Evolutionary conservation across 352 stramenopile genomes (phyloP).

Genomic region (Globisporangium nunn): DNA sequence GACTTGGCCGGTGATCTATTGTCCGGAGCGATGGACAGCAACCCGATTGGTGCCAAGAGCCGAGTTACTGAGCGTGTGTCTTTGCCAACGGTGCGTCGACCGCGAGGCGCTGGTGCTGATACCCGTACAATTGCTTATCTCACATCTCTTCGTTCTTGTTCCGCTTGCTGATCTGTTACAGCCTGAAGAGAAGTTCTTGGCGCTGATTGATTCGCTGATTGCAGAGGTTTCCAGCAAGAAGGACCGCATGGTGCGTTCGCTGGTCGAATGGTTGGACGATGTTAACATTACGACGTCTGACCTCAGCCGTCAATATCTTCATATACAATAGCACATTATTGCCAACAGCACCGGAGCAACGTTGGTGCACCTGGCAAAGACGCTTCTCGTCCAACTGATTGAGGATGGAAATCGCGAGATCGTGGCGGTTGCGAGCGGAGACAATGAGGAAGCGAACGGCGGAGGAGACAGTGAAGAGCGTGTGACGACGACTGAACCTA

Average conservation of each 20-base stretch:
- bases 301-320: too few relatives aligned
- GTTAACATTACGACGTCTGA: too few relatives aligned
- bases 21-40: too few relatives aligned
- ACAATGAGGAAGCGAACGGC: conserved; percentile 15
- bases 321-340: conserved; percentile 29
- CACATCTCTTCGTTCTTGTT: not conserved
- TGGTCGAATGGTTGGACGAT: not conserved
- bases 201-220: conserved; percentile 51
- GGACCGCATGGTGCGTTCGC: conserved; percentile 28
- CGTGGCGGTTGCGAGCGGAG: conserved; percentile 4
- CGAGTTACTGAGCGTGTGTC: conserved; percentile 4
- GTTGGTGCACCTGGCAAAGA: conserved; percentile 73
- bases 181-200: conserved; percentile 51
- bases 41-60: too few relatives aligned
- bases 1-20: too few relatives aligned
- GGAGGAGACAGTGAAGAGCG: conserved; percentile 19
- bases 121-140: too few relatives aligned
- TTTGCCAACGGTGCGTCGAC: conserved; percentile 4
- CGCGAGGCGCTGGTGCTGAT: too few relatives aligned
- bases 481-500: conserved; percentile 2
- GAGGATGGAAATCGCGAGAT: conserved; percentile 54
- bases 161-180: conserved; percentile 7
- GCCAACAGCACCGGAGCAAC: conserved; percentile 66
- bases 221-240: conserved; percentile 49
- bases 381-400: conserved; percentile 50